Conservation (phyloP, 1,284 basidiomycete species). For the Irpex sp. region DNA sequence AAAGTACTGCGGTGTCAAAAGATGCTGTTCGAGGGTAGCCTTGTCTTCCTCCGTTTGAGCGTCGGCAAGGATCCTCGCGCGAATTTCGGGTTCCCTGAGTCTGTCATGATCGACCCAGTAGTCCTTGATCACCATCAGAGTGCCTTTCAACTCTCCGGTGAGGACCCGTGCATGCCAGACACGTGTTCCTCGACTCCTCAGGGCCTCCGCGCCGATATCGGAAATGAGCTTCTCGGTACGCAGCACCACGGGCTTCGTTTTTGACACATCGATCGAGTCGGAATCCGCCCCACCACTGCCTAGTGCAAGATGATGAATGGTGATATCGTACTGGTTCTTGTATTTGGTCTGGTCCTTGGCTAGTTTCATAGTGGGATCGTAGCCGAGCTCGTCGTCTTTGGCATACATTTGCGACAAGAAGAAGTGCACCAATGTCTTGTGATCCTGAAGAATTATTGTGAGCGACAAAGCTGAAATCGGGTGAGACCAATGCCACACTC, state of each 20-base stretch:
- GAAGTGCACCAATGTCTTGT: conserved; percentile 2
- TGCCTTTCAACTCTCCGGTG: neutral
- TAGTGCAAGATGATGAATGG: neutral
- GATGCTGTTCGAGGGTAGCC: neutral
- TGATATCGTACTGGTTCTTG: conserved; percentile 3
- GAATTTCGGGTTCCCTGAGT: neutral
- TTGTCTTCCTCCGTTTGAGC: neutral
- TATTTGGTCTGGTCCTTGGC: neutral
- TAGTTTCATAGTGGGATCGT: conserved; percentile 8
- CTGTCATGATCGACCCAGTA: conserved; percentile 1
- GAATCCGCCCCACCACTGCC: neutral
- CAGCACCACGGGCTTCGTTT: neutral
- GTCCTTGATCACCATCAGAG: conserved; percentile 4
- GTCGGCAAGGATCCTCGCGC: neutral
- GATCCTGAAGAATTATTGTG: neutral
- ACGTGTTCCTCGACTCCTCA: conserved; percentile 4
- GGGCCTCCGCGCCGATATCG: conserved; percentile 3
- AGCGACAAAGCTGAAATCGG: neutral
- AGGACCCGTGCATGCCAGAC: conserved; percentile 4
- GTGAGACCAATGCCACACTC: neutral
- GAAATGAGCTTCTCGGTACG: neutral
- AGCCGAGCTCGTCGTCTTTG: conserved; percentile 1
- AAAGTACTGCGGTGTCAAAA: neutral
- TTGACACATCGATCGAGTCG: neutral
- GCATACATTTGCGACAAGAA: conserved; percentile 4